Conservation (phyloP, 257 asterid species). For the Solanum rostratum region DNA sequence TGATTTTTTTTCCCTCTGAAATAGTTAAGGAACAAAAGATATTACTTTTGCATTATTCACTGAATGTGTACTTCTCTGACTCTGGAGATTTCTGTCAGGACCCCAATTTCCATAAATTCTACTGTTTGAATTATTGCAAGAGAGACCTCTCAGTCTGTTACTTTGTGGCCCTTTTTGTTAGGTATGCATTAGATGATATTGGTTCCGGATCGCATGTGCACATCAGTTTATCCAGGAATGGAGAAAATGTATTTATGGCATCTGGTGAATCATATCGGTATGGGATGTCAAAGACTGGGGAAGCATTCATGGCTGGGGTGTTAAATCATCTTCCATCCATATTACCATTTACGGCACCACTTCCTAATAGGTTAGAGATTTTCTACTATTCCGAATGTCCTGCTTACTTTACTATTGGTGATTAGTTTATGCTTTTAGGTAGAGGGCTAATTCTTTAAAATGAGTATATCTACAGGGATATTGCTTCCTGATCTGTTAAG, state of each 20-base stretch:
- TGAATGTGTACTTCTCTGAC: background rate
- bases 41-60: background rate
- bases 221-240: constrained; percentile 67
- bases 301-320: constrained; percentile 97
- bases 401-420: background rate
- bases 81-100: background rate
- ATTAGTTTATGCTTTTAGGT: background rate
- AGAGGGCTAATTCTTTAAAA: background rate
- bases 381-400: background rate
- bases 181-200: constrained; percentile 62
- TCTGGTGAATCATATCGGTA: constrained; percentile 32
- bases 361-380: constrained; percentile 64
- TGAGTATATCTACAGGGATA: background rate
- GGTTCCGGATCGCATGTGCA: constrained; percentile 98
- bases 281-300: constrained; percentile 76
- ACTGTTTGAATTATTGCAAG: background rate
- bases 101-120: background rate
- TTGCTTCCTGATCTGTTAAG: background rate
- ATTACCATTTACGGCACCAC: constrained; percentile 81
- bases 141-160: background rate
- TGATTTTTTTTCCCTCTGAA: background rate
- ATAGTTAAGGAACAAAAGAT: background rate
- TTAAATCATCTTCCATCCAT: constrained; percentile 82
- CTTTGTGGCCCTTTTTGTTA: constrained; percentile 6
- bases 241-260: constrained; percentile 64